A percentile compares a stretch with the other conserved stretches of the same genome.
Evolutionary conservation across 108 stramenopile genomes (phyloP).

Genomic region (Pseudonitzschia multiseries): DNA sequence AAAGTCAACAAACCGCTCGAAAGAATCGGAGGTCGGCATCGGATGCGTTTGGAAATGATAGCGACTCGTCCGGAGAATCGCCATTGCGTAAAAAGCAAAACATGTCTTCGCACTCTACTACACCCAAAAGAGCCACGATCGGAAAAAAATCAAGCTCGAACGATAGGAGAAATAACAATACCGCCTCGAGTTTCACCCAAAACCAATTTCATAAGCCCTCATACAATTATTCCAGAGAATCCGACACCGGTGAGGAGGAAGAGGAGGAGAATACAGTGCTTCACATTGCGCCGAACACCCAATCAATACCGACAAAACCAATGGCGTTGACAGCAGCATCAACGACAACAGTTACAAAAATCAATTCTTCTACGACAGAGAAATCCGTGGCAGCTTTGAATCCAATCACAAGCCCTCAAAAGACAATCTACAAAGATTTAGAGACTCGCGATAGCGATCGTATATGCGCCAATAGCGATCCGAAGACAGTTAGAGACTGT

Average conservation of each 20-base stretch:
- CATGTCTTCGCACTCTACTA: not conserved
- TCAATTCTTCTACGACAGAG: not conserved
- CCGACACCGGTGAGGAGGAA: not conserved
- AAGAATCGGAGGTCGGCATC: not conserved
- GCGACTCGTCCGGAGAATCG: not conserved
- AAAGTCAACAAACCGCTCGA: not conserved
- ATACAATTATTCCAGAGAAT: not conserved
- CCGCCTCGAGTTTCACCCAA: not conserved
- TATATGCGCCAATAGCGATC: not conserved
- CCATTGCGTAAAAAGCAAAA: constrained; percentile 13
- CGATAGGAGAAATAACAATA: not conserved
- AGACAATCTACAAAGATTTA: not conserved
- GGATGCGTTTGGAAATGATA: not conserved
- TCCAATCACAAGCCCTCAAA: not conserved
- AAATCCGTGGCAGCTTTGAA: not conserved
- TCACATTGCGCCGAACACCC: not conserved
- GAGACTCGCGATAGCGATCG: not conserved
- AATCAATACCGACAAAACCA: not conserved
- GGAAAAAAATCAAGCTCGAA: not conserved
- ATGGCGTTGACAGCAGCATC: not conserved
- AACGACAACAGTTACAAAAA: not conserved
- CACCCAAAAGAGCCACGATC: not conserved
- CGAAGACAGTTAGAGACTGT: not conserved
- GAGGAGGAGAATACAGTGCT: not conserved
- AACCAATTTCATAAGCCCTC: not conserved